Conservation (phyloP, 1,284 basidiomycete species). For the Boletus hoseneyae region DNA sequence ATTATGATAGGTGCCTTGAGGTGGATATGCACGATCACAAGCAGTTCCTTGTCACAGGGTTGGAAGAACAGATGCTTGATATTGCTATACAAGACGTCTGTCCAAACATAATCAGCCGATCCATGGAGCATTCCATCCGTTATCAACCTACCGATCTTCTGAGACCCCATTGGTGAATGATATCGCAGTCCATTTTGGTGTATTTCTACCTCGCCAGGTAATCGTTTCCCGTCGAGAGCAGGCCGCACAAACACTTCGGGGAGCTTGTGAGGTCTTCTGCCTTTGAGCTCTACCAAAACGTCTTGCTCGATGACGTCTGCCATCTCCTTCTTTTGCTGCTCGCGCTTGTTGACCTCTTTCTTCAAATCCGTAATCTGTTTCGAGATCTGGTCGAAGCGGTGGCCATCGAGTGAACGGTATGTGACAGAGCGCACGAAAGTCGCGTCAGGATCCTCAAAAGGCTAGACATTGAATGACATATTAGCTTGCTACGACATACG, state of each 20-base stretch:
- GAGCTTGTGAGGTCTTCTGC: constrained; percentile 78
- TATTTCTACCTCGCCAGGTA: constrained; percentile 95
- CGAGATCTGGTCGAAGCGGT: constrained; percentile 85
- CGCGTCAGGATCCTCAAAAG: constrained; percentile 96
- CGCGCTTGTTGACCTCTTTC: constrained; percentile 95
- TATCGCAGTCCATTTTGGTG: constrained; percentile 97
- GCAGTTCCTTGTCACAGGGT: constrained; percentile 94
- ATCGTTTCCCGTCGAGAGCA: constrained; percentile 87
- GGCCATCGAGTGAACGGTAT: constrained; percentile 87
- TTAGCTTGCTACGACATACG: constrained; percentile 6
- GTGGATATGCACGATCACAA: constrained; percentile 94
- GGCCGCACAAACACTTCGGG: constrained; percentile 94
- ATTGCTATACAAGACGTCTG: constrained; percentile 95
- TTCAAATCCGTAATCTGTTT: constrained; percentile 95
- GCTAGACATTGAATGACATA: constrained; percentile 42
- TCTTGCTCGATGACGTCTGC: constrained; percentile 98
- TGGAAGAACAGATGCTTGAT: constrained; percentile 99
- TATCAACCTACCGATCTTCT: constrained; percentile 75
- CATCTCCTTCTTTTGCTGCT: constrained; percentile 97
- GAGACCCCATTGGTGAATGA: constrained; percentile 82
- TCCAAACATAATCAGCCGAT: constrained; percentile 10
- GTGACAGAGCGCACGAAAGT: constrained; percentile 96
- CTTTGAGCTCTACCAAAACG: constrained; percentile 82
- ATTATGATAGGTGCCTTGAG: constrained; percentile 97
- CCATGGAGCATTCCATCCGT: background rate